Evolutionary conservation across 2,329 filamentous ascomycete genomes (phyloP), one percentile per base, ranked within the genome.

Genomic region (Epichloe hybrida): DNA sequence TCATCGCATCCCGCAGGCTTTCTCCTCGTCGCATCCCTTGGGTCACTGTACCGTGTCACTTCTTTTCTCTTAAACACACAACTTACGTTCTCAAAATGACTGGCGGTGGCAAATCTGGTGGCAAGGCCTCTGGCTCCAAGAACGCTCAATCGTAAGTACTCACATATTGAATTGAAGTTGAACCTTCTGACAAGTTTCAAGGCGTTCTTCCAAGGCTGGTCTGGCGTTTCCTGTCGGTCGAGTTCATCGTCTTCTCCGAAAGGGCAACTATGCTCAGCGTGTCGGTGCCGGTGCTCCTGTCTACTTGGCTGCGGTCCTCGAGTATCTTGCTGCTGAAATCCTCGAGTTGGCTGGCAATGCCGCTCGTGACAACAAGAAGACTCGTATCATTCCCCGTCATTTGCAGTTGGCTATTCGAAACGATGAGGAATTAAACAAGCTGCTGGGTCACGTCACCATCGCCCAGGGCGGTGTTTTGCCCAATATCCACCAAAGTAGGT

Each of bases 291-390:
- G 87, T 80, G 91, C 91, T 61, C 91, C 91, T 58, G 91, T 97
- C 66, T 97, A 97, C 72, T 86, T 97, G 58, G 91, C 91, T 59
- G 91, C 91, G 51, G 93, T 98, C 51, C 88, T 98, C 47, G 93
- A 98, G 76, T 98, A 98, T 71, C 86, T 98, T 54, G 91, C 93
- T 62, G 93, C 93, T 60, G 93, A 98, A 79, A 96, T 98, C 63
- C 89, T 98, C 66, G 93, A 98, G 76, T 77, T 98, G 75, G 93
- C 93, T 71, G 93, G 93, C 64, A 98, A 98, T 73, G 93, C 93
- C 65, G 93, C 93, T 58, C 91, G 93, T 64, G 93, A 98, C 77
- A 96, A 97, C 84, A 98, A 98, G 88, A 97, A 97, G 86, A 98
- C 91, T 59, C 90, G 93, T 86, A 98, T 98, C 77, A 98, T 97